Evolutionary conservation across 345 rosid genomes (phyloP), one percentile per base, ranked within the genome.

Genomic region (Litchi chinensis): DNA sequence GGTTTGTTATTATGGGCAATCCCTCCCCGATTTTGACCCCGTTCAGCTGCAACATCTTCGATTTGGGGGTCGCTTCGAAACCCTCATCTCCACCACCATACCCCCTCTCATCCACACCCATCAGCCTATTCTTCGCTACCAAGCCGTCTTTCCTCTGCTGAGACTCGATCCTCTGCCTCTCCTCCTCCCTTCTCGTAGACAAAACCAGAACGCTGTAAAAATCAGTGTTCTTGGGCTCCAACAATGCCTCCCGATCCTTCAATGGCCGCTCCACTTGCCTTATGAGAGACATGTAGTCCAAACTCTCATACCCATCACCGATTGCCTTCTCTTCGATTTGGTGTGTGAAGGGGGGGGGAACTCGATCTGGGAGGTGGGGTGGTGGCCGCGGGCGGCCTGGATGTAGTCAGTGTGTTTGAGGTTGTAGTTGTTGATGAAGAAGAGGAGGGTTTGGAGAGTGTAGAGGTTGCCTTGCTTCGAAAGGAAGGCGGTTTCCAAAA

Each of bases 91-190:
- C 94, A 77, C 78, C 87, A 68, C 90, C 91, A 32, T 81, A 40
- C 6, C 95, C 97, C 80, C 97, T 89, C 57, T 96, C 98, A 22
- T 94, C 99, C 19, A 85, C 81, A 2, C 97, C 97, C 97, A 91
- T 93, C 46, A 95, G 63, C 78, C 99, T 86, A 76, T 87, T 92
- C 85, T 95, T 95, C 3, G 97, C 96, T 32, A 96, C 98, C 75
- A 94, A 85, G 2, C 99, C 99, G 60, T 96, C 98, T 84, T 96
- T 96, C 84, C 99, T 86, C 86, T 91, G 97, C 77, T 94, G 97
- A 62, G 93, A 90, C 77, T 93, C 98, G n/a, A 94, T 80, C 76
- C 94, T 94, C 86, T 91, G 97, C 78, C 93, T 81, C 77, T 96
- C 99, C 83, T 93, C 97, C 44, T 91, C 98, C 24, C 98, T 87